Conservation (phyloP, 352 stramenopile genomes). For the Elongisporangium prolatum region DNA sequence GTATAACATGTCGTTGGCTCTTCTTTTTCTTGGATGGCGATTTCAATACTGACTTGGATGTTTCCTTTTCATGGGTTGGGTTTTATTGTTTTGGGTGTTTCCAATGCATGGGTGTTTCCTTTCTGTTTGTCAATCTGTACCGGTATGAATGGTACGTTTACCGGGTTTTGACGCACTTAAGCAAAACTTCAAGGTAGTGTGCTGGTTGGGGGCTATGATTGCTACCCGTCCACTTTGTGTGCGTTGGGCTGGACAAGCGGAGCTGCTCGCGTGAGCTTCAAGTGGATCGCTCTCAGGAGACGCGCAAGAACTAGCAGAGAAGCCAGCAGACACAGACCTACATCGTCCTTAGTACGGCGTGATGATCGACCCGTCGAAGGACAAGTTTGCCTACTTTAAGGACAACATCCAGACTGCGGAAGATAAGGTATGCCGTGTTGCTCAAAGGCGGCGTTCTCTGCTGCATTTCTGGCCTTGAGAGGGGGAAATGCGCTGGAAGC, state of each 20-base stretch:
- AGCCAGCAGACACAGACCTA: not conserved
- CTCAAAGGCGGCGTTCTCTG: not conserved
- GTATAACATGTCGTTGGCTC: no score
- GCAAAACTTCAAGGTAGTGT: not conserved
- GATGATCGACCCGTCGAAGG: conserved; percentile 86
- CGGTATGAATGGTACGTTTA: no score
- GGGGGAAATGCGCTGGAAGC: not conserved
- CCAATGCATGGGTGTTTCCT: no score
- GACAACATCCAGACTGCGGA: conserved; percentile 87
- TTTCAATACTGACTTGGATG: no score
- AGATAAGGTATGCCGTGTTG: conserved; percentile 50
- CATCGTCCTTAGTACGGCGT: not conserved
- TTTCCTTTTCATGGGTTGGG: no score
- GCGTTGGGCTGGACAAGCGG: not conserved
- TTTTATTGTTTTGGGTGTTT: no score
- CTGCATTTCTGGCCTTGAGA: not conserved
- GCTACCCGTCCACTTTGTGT: not conserved
- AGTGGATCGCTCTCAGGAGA: not conserved
- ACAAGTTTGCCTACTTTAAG: conserved; percentile 89
- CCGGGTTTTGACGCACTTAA: no score
- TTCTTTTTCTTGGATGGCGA: no score
- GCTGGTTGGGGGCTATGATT: not conserved
- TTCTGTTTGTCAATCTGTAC: no score
- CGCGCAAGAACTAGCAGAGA: not conserved
- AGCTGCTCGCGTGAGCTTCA: not conserved